Evolutionary conservation across 257 asterid species (phyloP), one percentile per base, ranked within the genome.

Genomic region (Pogostemon cablin): DNA sequence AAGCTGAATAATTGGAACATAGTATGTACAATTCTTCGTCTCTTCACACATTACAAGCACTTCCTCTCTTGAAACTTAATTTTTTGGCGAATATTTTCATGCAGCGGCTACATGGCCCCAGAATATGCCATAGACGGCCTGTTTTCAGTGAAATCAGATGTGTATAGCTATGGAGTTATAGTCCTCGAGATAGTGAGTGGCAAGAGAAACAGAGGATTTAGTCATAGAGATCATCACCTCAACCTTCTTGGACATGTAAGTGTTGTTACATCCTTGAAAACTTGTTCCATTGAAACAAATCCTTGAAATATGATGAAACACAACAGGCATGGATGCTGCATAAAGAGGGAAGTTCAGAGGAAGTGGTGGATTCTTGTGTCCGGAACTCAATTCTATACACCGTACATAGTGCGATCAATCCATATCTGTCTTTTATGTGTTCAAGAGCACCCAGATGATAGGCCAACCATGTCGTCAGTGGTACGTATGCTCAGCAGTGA

Each of bases 321-420:
- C 20, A 43, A 37, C 72, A 80, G 84, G 79, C 81, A 4, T 80
- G 84, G 81, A 80, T 37, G 49, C 77, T 80, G 9, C 34, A 32
- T 41, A 56, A 56, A 59, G 81, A 80, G 65, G 81, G 60, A 8
- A 64, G 75, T 57, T 56, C 68, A 6, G 0, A 59, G 48, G 81
- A 77, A 76, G 15, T 74, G 35, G 69, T 69, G 32, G 80, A 67
- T 8, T 64, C 68, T 61, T 35, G 20, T 34, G 41, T 67, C 0
- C 53, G 59, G 35, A 38, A 62, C 15, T 35, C 78, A 1, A 1
- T 1, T 15, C 32, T 3, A 63, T 54, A 4, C 15, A 55, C 42
- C 60, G 38, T 63, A 79, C 32, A 56, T 56, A 56, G 2, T 7
- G 7, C 62, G 15, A 56, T 56, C 17, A 8, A 56, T 56, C 62